These are phyloP conservation scores for Aspergillus kassunensis DNA, from an alignment of 495 filamentous ascomycete genomes.

Conservation along the genomic window DNA sequence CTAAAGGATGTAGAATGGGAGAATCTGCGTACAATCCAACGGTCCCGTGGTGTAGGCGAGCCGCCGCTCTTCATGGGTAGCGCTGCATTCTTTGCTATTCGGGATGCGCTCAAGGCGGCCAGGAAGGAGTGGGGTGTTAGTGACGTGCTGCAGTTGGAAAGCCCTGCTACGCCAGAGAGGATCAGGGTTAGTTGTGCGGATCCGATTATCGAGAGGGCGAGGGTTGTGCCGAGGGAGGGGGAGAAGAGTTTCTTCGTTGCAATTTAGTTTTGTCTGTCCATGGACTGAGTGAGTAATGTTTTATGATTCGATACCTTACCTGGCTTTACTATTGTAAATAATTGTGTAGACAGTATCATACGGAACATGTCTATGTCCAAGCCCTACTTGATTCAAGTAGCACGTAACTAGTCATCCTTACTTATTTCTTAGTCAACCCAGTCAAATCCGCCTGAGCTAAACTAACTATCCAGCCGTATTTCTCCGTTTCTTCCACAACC, in stretches of 20 bases:
- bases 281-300: slow-evolving; percentile 3
- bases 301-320: slow-evolving; percentile 14
- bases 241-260: slow-evolving; percentile 90
- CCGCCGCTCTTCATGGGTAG: slow-evolving; percentile 96
- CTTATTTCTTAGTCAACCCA: too few relatives aligned
- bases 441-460: too few relatives aligned
- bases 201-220: slow-evolving; percentile 74
- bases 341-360: too few relatives aligned
- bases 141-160: slow-evolving; percentile 42
- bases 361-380: too few relatives aligned
- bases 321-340: too few relatives aligned
- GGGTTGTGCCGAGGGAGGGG: slow-evolving; percentile 70
- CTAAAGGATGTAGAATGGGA: slow-evolving; percentile 94
- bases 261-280: slow-evolving; percentile 36
- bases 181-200: slow-evolving; percentile 81
- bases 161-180: slow-evolving; percentile 74
- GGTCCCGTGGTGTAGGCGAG: slow-evolving; percentile 80
- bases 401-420: too few relatives aligned
- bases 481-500: too few relatives aligned
- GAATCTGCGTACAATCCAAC: slow-evolving; percentile 89
- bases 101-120: slow-evolving; percentile 41
- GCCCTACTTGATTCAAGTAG: too few relatives aligned
- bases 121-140: slow-evolving; percentile 41
- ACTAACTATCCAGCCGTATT: too few relatives aligned
- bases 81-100: slow-evolving; percentile 77